phyloP scores from a whole-genome alignment of 2,329 filamentous ascomycete species.

The Aspergillus sclerotialis region DNA sequence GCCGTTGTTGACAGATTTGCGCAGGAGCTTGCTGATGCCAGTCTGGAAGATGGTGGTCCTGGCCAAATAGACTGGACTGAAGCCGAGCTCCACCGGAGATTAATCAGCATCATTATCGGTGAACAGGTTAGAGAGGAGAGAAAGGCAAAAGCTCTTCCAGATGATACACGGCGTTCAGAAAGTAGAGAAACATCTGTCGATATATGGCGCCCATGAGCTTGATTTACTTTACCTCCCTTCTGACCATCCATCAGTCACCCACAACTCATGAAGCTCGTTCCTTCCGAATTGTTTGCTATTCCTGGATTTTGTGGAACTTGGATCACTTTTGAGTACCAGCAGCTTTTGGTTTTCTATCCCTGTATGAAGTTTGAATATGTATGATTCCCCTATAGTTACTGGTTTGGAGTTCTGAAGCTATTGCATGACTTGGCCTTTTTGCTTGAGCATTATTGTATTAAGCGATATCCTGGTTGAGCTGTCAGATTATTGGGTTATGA shows the following conservation, averaged over 20 bases:
- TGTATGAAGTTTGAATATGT: slow-evolving; percentile 10
- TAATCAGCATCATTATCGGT: slow-evolving; percentile 42
- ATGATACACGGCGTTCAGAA: slow-evolving; percentile 2
- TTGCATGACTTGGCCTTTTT: background rate
- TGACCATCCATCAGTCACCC: no score
- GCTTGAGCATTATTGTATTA: background rate
- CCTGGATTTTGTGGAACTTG: slow-evolving; percentile 5
- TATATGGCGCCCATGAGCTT: slow-evolving; percentile 22
- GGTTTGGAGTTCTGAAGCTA: background rate
- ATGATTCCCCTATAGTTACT: slow-evolving; percentile 7
- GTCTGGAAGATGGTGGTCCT: slow-evolving; percentile 28
- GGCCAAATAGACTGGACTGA: slow-evolving; percentile 37
- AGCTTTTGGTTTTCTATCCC: slow-evolving; percentile 4
- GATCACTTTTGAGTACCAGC: slow-evolving; percentile 4
- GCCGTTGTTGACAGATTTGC: slow-evolving; percentile 35
- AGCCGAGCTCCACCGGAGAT: slow-evolving; percentile 35
- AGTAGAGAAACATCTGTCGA: slow-evolving; percentile 15
- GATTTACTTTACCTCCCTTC: no score
- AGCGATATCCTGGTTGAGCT: background rate
- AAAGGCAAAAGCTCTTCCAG: slow-evolving; percentile 20
- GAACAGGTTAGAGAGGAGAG: slow-evolving; percentile 38
- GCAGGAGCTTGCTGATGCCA: slow-evolving; percentile 27
- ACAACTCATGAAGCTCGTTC: slow-evolving; percentile 2
- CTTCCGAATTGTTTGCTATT: slow-evolving; percentile 5
- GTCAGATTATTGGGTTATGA: background rate